A percentile compares a stretch with the other conserved stretches of the same genome.
Conservation (phyloP, 768 basidiomycete genomes). For the Russula abietina region DNA sequence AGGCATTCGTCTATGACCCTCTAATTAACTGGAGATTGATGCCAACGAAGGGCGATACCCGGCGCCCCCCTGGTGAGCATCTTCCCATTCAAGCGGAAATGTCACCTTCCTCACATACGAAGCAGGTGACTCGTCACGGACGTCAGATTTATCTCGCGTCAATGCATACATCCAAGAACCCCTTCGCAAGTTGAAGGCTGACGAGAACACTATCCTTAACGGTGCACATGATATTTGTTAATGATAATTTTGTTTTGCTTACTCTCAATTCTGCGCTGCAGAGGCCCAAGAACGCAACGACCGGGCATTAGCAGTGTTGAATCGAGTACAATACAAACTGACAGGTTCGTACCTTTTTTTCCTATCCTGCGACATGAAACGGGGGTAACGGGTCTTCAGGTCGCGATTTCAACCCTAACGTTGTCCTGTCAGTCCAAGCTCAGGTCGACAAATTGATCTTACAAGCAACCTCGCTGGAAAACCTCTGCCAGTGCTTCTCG, state of each 20-base stretch:
- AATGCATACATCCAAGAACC: constrained; percentile 75
- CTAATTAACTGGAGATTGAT: constrained; percentile 95
- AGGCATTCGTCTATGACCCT: constrained; percentile 98
- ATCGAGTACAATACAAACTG: constrained; percentile 91
- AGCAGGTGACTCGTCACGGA: constrained; percentile 48
- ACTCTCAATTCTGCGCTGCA: constrained; percentile 31
- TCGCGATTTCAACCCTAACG: constrained; percentile 86
- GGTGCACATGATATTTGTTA: constrained; percentile 41
- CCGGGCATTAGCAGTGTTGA: constrained; percentile 84
- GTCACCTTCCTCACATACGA: constrained; percentile 22
- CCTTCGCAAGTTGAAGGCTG: constrained; percentile 75
- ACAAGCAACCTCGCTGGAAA: constrained; percentile 90
- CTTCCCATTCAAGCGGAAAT: constrained; percentile 9
- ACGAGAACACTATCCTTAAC: constrained; percentile 91
- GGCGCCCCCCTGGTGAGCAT: constrained; percentile 57
- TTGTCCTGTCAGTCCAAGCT: constrained; percentile 60
- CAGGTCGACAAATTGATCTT: constrained; percentile 93
- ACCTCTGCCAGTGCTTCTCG: constrained; percentile 94
- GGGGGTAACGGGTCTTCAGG: constrained; percentile 40
- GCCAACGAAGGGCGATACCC: constrained; percentile 71
- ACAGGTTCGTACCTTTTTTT: constrained; percentile 51
- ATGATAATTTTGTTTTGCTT: not conserved
- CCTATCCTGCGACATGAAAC: not conserved
- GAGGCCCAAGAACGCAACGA: constrained; percentile 84
- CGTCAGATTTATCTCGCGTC: constrained; percentile 57